phyloP scores from a whole-genome alignment of 495 filamentous ascomycete species.

The Hypoxylon crocopeplum region DNA sequence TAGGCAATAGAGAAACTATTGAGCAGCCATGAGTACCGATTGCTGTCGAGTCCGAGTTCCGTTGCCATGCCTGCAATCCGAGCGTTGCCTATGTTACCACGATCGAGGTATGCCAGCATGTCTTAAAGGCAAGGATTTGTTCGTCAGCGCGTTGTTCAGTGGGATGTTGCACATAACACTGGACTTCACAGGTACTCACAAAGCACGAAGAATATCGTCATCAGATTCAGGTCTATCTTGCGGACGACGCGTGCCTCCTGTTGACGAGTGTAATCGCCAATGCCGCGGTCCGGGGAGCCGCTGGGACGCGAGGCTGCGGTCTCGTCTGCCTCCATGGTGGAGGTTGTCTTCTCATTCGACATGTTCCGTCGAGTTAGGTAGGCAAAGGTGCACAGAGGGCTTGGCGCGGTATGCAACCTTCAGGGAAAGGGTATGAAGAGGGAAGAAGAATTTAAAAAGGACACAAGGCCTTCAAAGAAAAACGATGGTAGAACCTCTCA shows the following conservation, averaged over 20 bases:
- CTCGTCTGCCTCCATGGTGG: constrained; percentile 25
- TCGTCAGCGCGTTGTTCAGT: constrained; percentile 23
- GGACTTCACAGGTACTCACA: constrained; percentile 21
- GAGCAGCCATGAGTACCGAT: constrained; percentile 63
- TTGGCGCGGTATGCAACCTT: constrained; percentile 5
- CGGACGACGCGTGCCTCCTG: constrained; percentile 37
- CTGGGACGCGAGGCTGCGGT: background rate
- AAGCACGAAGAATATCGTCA: constrained; percentile 45
- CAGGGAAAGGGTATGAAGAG: no score
- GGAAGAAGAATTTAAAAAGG: constrained; percentile 1
- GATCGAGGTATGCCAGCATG: constrained; percentile 46
- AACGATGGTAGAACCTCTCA: no score
- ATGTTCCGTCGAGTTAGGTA: constrained; percentile 7
- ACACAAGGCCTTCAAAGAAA: no score
- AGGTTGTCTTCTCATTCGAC: constrained; percentile 25
- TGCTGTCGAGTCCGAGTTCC: constrained; percentile 40
- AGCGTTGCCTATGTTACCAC: constrained; percentile 55
- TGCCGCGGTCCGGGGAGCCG: constrained; percentile 1
- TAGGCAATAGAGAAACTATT: constrained; percentile 74
- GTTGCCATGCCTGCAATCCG: constrained; percentile 46
- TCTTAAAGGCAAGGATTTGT: constrained; percentile 22
- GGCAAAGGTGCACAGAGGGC: background rate
- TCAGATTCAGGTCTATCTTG: constrained; percentile 44
- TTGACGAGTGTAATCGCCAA: background rate
- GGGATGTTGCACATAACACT: background rate